Evolutionary conservation across 148 eudicot genomes (phyloP), one percentile per base, ranked within the genome.

Genomic region (Pouteria glomerata): DNA sequence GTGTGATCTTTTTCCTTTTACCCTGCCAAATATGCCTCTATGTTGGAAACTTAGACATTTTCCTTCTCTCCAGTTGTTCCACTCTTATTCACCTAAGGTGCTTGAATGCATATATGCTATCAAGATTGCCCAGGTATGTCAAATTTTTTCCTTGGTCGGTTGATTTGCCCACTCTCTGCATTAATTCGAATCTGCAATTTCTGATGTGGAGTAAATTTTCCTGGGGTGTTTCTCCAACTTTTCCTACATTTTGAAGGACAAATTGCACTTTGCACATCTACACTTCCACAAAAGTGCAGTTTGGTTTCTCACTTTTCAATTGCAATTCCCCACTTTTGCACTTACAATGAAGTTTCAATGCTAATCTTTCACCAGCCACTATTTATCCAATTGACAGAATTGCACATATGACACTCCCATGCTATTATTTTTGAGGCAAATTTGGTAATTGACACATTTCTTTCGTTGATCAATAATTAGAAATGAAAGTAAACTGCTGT

Each of bases 81-180:
- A 74, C 65, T 69, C 75, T 18, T 77, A 76, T 26, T 82, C 96
- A 45, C 85, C 86, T 23, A 87, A 89, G 78, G 76, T 94, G 57
- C 75, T 86, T 68, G 88, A 91, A 18, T 87, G 91, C 80, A 79
- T 94, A 37, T 73, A 73, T 50, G 82, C 83, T 44, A 77, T 91
- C 26, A 91, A 94, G 83, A 94, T 94, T 69, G 91, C 82, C 45
- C 98, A 94, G 97, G 98, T 88, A 75, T 39, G 72, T 70, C 31
- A 21, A n/a, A 16, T 24, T 57, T 66, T 27, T 56, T 23, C 18
- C 19, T 39, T 74, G 10, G 59, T 18, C 1, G 19, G 24, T 53
- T 63, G 6, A 39, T 47, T n/a, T 37, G 12, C 23, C 11, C 33
- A 7, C 6, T 15, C 19, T 19, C 26, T 69, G 13, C 37, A 35